These are phyloP conservation scores for Urtica urens DNA, from an alignment of 306 rosid genomes.

Conservation along the genomic window DNA sequence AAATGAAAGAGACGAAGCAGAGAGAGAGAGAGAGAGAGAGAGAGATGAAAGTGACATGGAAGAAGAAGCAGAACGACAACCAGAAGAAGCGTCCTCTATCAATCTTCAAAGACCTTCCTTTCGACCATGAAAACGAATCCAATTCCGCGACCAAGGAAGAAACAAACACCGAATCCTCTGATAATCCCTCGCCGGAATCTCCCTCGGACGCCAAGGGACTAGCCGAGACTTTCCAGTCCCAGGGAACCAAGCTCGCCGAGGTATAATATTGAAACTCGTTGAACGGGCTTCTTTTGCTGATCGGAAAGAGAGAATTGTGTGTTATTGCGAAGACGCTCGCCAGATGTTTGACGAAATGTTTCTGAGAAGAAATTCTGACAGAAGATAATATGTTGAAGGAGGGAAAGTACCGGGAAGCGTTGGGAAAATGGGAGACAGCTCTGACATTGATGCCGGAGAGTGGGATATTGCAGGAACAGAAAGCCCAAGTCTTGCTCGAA, in stretches of 20 bases:
- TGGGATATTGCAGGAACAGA: constrained; percentile 71
- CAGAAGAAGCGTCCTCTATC: constrained; percentile 30
- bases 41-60: constrained; percentile 40
- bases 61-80: constrained; percentile 22
- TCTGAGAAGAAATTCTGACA: neutral
- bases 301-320: neutral
- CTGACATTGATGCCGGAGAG: constrained; percentile 55
- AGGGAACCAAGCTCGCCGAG: constrained; percentile 38
- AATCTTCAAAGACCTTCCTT: constrained; percentile 25
- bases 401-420: constrained; percentile 65
- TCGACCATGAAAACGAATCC: constrained; percentile 13
- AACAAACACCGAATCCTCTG: neutral
- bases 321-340: neutral
- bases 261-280: constrained; percentile 11
- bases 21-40: neutral
- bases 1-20: neutral
- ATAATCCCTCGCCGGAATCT: constrained; percentile 4
- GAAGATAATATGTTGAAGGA: constrained; percentile 28
- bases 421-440: constrained; percentile 88
- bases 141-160: neutral
- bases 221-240: constrained; percentile 22
- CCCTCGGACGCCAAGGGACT: constrained; percentile 15
- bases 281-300: neutral
- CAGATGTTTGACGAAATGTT: constrained; percentile 4
- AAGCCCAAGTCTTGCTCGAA: constrained; percentile 79